These are phyloP conservation scores for Candida xiaguanensis DNA, from an alignment of 805 yeast species.

Conservation along the genomic window DNA sequence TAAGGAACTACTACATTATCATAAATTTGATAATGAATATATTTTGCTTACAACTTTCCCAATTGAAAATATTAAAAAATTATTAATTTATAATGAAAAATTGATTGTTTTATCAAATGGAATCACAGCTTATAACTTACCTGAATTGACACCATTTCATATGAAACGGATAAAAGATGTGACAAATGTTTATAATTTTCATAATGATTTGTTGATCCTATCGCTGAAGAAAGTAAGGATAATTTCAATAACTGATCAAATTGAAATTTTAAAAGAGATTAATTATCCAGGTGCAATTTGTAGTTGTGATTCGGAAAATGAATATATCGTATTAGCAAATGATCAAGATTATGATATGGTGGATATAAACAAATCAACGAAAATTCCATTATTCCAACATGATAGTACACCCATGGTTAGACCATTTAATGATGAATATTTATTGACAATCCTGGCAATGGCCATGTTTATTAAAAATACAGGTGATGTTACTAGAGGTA, in stretches of 20 bases:
- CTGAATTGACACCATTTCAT: constrained; percentile 36
- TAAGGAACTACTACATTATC: constrained; percentile 33
- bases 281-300: constrained; percentile 24
- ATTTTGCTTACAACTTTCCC: constrained; percentile 11
- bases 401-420: constrained; percentile 22
- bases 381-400: constrained; percentile 34
- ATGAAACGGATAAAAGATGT: constrained; percentile 35
- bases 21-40: constrained; percentile 34
- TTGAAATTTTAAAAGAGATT: constrained; percentile 32
- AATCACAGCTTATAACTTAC: constrained; percentile 27
- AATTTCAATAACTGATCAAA: constrained; percentile 24
- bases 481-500: constrained; percentile 42
- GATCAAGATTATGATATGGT: constrained; percentile 31
- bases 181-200: constrained; percentile 26
- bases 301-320: constrained; percentile 26
- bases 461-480: constrained; percentile 37
- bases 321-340: constrained; percentile 32
- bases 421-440: constrained; percentile 18
- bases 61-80: constrained; percentile 13
- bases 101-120: constrained; percentile 3
- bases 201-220: constrained; percentile 26
- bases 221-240: constrained; percentile 28
- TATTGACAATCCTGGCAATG: constrained; percentile 34
- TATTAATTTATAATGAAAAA: constrained; percentile 1
- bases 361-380: constrained; percentile 29